Evolutionary conservation across 305 asterid genomes (phyloP).

Genomic region (Fraxinus xanthoxyloides): DNA sequence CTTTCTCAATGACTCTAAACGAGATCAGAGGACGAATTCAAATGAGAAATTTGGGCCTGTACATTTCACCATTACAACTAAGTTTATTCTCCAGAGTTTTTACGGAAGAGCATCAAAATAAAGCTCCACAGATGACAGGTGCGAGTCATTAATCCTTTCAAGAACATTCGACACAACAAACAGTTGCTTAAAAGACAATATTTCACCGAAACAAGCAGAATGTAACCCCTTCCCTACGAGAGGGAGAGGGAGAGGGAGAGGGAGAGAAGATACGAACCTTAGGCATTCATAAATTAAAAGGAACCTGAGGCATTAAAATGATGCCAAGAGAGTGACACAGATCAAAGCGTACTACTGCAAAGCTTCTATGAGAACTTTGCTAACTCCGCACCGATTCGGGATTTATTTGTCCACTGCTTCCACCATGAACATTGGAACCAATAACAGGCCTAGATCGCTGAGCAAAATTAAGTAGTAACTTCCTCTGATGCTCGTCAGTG

Average conservation of each 20-base stretch:
- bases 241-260: neutral
- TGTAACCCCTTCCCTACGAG: neutral
- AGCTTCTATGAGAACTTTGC: constrained; percentile 26
- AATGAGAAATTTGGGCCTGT: constrained; percentile 13
- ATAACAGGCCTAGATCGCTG: constrained; percentile 71
- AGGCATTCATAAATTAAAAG: constrained; percentile 4
- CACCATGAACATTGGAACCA: constrained; percentile 43
- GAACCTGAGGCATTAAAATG: constrained; percentile 37
- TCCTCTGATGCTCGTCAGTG: constrained; percentile 77
- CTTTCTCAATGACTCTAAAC: neutral
- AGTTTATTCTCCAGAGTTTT: constrained; percentile 20
- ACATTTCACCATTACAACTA: constrained; percentile 19
- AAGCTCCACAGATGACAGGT: constrained; percentile 25
- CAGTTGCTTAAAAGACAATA: constrained; percentile 9
- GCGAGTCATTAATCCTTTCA: neutral
- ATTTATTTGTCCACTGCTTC: constrained; percentile 46
- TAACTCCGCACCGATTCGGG: constrained; percentile 58
- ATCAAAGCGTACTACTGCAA: constrained; percentile 32
- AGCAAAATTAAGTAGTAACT: constrained; percentile 69
- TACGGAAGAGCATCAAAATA: constrained; percentile 18
- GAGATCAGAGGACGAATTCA: neutral
- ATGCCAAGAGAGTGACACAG: constrained; percentile 19
- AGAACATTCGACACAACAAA: constrained; percentile 28
- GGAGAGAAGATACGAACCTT: constrained; percentile 4
- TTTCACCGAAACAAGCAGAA: constrained; percentile 23